Evolutionary conservation across 2,329 filamentous ascomycete genomes (phyloP).

Genomic region (Cercospora zeae-maydis): DNA sequence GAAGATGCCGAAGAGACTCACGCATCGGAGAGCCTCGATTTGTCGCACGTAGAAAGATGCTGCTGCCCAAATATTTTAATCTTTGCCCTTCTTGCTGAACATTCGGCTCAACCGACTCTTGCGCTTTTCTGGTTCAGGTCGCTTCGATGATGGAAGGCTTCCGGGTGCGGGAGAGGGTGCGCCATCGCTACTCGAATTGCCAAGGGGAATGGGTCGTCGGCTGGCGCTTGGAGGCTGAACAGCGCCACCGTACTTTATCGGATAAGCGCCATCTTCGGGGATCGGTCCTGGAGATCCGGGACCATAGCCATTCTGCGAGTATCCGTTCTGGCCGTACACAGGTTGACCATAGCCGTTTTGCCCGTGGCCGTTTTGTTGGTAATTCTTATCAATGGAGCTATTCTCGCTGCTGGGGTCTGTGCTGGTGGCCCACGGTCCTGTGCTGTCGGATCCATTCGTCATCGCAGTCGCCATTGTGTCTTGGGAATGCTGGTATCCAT

Average conservation of each 20-base stretch:
- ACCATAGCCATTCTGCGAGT: conserved; percentile 33
- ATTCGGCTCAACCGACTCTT: conserved; percentile 85
- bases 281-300: conserved; percentile 38
- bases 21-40: neutral
- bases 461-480: conserved; percentile 80
- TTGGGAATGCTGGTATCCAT: conserved; percentile 71
- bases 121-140: conserved; percentile 60
- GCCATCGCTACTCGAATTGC: conserved; percentile 21
- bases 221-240: conserved; percentile 28
- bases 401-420: conserved; percentile 93
- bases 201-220: conserved; percentile 33
- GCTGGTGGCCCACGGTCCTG: conserved; percentile 72
- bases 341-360: conserved; percentile 49
- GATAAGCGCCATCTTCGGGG: conserved; percentile 37
- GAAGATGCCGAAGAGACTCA: conserved; percentile 1
- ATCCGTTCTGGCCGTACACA: conserved; percentile 31
- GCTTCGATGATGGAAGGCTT: conserved; percentile 27
- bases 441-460: conserved; percentile 65
- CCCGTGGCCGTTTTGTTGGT: conserved; percentile 48
- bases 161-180: conserved; percentile 1
- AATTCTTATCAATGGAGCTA: conserved; percentile 70
- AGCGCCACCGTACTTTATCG: conserved; percentile 22
- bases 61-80: conserved; percentile 1
- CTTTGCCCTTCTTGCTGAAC: conserved; percentile 63
- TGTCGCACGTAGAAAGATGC: neutral